These are phyloP conservation scores for Chlorella sp. DNA, from an alignment of 139 green algal species.

Conservation along the genomic window DNA sequence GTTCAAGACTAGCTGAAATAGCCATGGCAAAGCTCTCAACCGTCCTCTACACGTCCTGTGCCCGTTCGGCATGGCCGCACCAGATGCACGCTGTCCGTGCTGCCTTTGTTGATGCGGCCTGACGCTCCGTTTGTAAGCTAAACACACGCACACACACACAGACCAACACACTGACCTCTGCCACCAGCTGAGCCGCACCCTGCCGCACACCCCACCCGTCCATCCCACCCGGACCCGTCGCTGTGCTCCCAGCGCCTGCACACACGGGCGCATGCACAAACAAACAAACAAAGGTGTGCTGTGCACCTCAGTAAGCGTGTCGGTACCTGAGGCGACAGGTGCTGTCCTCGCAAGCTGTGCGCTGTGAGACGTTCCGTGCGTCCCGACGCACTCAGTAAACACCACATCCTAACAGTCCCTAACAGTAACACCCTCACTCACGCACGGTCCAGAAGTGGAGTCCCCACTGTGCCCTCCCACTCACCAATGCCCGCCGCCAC, in stretches of 20 bases:
- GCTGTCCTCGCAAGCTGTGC: not conserved
- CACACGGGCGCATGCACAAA: not conserved
- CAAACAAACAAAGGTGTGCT: not conserved
- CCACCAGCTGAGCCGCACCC: constrained; percentile 47
- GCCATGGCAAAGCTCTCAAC: no score
- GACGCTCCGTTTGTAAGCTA: not conserved
- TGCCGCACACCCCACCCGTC: constrained; percentile 55
- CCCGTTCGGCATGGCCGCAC: no score
- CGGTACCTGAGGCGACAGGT: no score
- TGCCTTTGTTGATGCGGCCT: not conserved
- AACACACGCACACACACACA: constrained; percentile 3
- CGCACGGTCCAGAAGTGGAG: not conserved
- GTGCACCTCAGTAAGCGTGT: no score
- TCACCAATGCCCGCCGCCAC: constrained; percentile 58
- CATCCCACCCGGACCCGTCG: not conserved
- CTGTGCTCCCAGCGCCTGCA: not conserved
- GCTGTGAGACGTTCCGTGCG: not conserved
- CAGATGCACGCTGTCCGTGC: not conserved
- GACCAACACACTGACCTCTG: constrained; percentile 5
- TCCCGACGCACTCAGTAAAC: not conserved
- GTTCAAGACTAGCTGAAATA: no score
- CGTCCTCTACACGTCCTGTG: no score
- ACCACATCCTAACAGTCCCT: not conserved
- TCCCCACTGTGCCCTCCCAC: no score
- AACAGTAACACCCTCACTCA: not conserved